phyloP scores from a whole-genome alignment of 1,139 yeast species.

The Magnusiomyces fungicola region DNA sequence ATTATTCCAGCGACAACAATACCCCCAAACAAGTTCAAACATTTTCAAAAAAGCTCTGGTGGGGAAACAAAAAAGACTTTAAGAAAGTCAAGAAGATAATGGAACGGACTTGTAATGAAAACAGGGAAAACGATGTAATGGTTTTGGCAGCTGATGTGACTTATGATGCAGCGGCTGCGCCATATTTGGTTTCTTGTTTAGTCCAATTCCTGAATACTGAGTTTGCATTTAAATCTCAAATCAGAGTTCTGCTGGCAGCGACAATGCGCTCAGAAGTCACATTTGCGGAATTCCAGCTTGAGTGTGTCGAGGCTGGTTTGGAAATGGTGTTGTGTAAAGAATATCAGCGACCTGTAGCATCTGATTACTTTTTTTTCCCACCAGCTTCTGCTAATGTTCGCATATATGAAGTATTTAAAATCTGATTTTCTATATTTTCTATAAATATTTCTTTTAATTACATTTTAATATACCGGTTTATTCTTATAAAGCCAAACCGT shows the following conservation, averaged over 20 bases:
- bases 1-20: background rate
- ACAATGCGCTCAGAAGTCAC: conserved; percentile 64
- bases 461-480: background rate
- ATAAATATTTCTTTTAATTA: background rate
- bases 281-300: conserved; percentile 44
- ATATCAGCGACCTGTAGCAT: conserved; percentile 16
- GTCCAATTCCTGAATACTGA: conserved; percentile 17
- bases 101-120: background rate
- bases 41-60: background rate
- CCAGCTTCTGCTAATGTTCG: conserved; percentile 21
- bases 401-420: conserved; percentile 9
- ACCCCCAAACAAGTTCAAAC: background rate
- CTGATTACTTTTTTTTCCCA: conserved; percentile 18
- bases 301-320: conserved; percentile 29
- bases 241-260: conserved; percentile 40
- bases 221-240: background rate
- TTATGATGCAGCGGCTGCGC: conserved; percentile 60
- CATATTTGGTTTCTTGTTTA: conserved; percentile 47
- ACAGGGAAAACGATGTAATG: conserved; percentile 12
- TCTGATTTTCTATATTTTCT: too few species aligned
- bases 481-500: too few species aligned
- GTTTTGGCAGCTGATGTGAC: conserved; percentile 78
- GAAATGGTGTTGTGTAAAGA: conserved; percentile 28
- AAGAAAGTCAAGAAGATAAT: background rate
- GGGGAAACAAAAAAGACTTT: background rate